Evolutionary conservation across 2,329 filamentous ascomycete species (phyloP), one percentile per base, ranked within the genome.

Genomic region (Colletotrichum horii): DNA sequence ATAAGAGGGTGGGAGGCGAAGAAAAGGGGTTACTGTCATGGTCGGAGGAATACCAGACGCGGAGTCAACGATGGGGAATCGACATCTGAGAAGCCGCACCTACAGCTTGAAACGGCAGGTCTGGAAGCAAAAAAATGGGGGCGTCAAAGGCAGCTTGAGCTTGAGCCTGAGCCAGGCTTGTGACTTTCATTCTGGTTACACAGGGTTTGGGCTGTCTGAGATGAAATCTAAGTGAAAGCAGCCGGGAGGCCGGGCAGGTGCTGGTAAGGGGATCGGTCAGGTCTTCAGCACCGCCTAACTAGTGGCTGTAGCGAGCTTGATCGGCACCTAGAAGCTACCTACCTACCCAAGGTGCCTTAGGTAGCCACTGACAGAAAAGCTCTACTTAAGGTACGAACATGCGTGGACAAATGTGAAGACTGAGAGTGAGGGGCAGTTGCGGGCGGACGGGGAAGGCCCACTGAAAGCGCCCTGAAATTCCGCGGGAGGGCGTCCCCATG

Each of bases 381-480:
- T 48, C 43, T 22, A n/a, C n/a, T n/a, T n/a, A n/a, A n/a, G n/a
- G n/a, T n/a, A 48, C n/a, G n/a, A 48, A 48, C n/a, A 22, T 48
- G 43, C 43, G 43, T 48, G 43, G 43, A 14, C 43, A 11, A 48
- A 22, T 48, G 43, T 48, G 11, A 22, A 48, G 55, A 24, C 64
- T 52, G 64, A 68, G 64, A 68, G 64, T 73, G 73, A 75, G 73
- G 73, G 73, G 73, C 70, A 76, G 52, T 73, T 74, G 64, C 74
- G 74, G 74, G 65, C 70, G 64, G 64, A 74, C 58, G 70, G 70
- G 70, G 70, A 24, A 76, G 74, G 65, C 74, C 74, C 74, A 76
- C 70, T 72, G 70, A 76, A 76, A 76, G 70, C 74, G 74, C 74
- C 74, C 74, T 76, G 74, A 74, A 76, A 76, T 76, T 76, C 70